Conservation (phyloP, 805 yeast species). For the Saturnispora besseyi region DNA sequence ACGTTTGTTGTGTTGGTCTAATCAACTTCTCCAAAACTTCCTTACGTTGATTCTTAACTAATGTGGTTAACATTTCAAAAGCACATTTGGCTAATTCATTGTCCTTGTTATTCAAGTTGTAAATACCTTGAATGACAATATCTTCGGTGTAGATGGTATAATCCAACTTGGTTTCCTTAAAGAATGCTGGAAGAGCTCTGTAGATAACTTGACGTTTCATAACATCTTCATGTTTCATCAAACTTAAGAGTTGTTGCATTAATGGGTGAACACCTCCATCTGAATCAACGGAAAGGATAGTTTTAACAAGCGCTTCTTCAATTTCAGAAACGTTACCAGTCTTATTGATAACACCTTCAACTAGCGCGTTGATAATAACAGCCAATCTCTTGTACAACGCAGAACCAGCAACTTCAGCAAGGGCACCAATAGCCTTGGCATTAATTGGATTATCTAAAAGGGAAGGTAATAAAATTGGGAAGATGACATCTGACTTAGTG, state of each 20-base stretch:
- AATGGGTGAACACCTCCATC: conserved; percentile 79
- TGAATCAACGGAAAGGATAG: conserved; percentile 64
- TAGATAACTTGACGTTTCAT: conserved; percentile 54
- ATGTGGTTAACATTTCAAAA: conserved; percentile 51
- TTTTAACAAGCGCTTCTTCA: conserved; percentile 50
- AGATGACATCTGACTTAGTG: conserved; percentile 77
- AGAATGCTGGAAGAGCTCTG: conserved; percentile 63
- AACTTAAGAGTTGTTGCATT: conserved; percentile 66
- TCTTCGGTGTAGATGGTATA: conserved; percentile 68
- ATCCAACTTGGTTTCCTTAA: conserved; percentile 55
- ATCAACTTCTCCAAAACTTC: conserved; percentile 69
- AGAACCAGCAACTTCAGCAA: conserved; percentile 84
- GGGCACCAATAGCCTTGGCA: conserved; percentile 78
- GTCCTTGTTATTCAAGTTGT: conserved; percentile 64
- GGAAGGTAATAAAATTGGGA: conserved; percentile 88
- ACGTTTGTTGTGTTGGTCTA: conserved; percentile 68
- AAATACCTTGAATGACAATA: conserved; percentile 59
- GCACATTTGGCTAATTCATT: conserved; percentile 54
- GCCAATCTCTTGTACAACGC: conserved; percentile 69
- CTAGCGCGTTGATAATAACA: conserved; percentile 63
- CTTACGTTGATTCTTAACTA: conserved; percentile 68
- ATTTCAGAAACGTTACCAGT: conserved; percentile 32
- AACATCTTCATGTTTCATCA: conserved; percentile 69
- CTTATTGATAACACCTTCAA: conserved; percentile 43
- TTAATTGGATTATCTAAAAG: conserved; percentile 76